Base-by-base conservation (phyloP, 805 yeast species). In the Jamesozyma hellenica region DNA sequence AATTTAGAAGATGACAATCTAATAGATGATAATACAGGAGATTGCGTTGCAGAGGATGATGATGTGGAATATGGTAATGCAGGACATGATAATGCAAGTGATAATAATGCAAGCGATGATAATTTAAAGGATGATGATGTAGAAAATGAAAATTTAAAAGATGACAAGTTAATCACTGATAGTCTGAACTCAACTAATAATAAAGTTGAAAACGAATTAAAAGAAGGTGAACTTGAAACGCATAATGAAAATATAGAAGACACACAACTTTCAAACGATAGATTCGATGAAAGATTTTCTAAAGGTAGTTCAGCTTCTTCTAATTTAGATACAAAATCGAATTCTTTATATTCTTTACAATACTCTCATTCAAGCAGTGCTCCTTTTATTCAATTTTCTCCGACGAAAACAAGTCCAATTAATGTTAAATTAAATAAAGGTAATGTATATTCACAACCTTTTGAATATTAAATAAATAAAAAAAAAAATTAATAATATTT, bases 391-490 rank as follows among this genome's bases (percentile, higher is more conserved):
- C 58, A 55, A 21, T 41, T 51, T 15, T 51, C 59, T 1, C 60
- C 61, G 21, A 39, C 48, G n/a, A 57, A 50, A 38, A 32, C 56
- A 2, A 40, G 42, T 8, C 37, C 39, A 25, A 17, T 45, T 6
- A 47, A 44, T 7, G 49, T 52, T 1, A 48, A 52, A 31, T 41
- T 57, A 9, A 53, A 51, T 25, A 50, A 49, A 9, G 57, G 51
- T 35, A 54, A 56, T 38, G 62, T 55, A 8, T 55, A 53, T 36
- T 54, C 62, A 4, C 60, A 58, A 44, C 63, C 63, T 4, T 58
- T 58, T 37, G 44, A 28, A 17, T 52, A 45, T 32, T 47, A 38
- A n/a, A n/a, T n/a, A n/a, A n/a, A n/a, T n/a, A n/a, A n/a, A n/a
- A n/a, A n/a, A n/a, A n/a, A n/a, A n/a, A n/a, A n/a, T n/a, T n/a